These are phyloP conservation scores for Adansonia madagascariensis DNA, from an alignment of 441 rosid species.

Conservation along the genomic window DNA sequence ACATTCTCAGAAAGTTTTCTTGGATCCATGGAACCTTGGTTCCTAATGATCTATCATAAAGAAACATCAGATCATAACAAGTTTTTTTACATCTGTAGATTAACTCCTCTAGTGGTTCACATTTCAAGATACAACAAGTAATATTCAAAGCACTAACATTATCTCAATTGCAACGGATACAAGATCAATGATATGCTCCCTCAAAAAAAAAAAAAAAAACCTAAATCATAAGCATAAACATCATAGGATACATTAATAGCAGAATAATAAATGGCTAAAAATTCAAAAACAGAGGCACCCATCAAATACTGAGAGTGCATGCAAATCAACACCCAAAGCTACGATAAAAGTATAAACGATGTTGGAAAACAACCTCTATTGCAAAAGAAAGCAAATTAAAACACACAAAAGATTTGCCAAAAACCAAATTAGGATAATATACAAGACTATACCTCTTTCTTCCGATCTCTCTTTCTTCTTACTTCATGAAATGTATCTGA, in stretches of 20 bases:
- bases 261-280: not conserved
- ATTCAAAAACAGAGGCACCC: not conserved
- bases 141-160: not conserved
- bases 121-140: not conserved
- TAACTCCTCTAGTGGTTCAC: not conserved
- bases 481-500: slow-evolving; percentile 90
- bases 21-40: slow-evolving; percentile 46
- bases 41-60: slow-evolving; percentile 47
- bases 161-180: not conserved
- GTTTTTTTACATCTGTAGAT: not conserved
- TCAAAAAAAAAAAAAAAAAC: too few relatives aligned
- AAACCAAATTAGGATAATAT: not conserved
- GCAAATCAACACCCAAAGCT: not conserved
- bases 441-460: slow-evolving; percentile 72
- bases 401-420: not conserved
- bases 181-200: not conserved
- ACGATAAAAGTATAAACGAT: not conserved
- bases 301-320: not conserved
- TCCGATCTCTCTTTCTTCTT: slow-evolving; percentile 74
- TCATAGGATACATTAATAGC: not conserved
- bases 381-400: slow-evolving; percentile 1
- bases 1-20: slow-evolving; percentile 52
- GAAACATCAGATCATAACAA: slow-evolving; percentile 30
- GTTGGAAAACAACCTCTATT: not conserved
- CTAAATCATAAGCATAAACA: not conserved